Evolutionary conservation across 1,284 basidiomycete species (phyloP), one percentile per base, ranked within the genome.

Genomic region (Hypsizygus ulmarius): DNA sequence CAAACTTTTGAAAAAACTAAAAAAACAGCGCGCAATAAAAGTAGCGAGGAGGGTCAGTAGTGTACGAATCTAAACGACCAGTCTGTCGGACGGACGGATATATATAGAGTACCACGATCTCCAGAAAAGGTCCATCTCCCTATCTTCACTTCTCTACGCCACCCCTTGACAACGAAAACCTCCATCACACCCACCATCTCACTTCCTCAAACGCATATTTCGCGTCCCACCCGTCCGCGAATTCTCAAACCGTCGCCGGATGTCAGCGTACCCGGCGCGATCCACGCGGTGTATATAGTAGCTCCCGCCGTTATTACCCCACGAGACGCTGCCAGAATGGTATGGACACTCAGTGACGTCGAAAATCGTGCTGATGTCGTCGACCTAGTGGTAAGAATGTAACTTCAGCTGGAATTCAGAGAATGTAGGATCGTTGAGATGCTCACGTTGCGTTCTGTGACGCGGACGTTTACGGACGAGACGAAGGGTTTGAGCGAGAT

Each of bases 201-300:
- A 55, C 45, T 46, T 56, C 30, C 54, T 49, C 18, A 21, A 15
- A 16, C 54, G 49, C 9, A 54, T 56, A 37, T 21, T 59, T 36
- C 56, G 50, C n/a, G 46, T 45, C 5, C 45, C 27, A 25, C 54
- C 57, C 15, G 53, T 36, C 21, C 69, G 64, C 15, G 70, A 60
- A 37, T 61, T 74, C 57, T 84, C 78, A 49, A 81, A 82, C 45
- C 68, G 65, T 52, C 74, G 70, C 38, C 70, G 72, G 46, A 81
- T 77, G 50, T 73, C 71, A 5, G 79, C 77, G 56, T 88, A 88
- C 7, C 82, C 81, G 51, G 72, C 72, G 41, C 87, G 76, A 62
- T 89, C 84, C 35, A 90, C 85, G 38, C 79, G 77, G 56, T 90
- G 87, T 51, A 89, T 60, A 57, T 83, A 90, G 57, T 87, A 90